These are phyloP conservation scores for Trapa bicornis DNA, from an alignment of 345 rosid species.

Conservation along the genomic window DNA sequence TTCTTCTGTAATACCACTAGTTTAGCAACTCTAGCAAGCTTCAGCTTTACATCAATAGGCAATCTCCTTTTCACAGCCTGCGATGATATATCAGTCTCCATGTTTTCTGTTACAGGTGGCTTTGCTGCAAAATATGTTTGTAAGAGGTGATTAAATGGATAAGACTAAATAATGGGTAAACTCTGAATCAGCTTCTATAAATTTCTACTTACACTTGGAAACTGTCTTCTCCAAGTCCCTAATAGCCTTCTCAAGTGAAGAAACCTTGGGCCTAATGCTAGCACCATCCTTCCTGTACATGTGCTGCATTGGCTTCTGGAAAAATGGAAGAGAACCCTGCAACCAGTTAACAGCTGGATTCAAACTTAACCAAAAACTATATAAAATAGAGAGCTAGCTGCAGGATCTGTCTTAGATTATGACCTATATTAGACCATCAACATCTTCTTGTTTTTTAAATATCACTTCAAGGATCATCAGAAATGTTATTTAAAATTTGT, in stretches of 20 bases:
- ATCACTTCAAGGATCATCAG: not conserved
- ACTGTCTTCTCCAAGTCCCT: conserved; percentile 83
- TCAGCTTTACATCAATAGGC: no score
- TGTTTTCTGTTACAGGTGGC: conserved; percentile 14
- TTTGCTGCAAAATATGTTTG: conserved; percentile 5
- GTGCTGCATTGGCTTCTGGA: conserved; percentile 41
- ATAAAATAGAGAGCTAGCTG: not conserved
- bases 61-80: no score
- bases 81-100: no score
- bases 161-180: not conserved
- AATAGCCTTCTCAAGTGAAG: conserved; percentile 77
- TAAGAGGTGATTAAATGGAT: not conserved
- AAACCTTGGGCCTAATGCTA: conserved; percentile 42
- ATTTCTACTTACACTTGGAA: conserved; percentile 60
- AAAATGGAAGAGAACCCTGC: not conserved
- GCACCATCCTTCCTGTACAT: conserved; percentile 47
- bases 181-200: conserved; percentile 6
- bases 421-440: not conserved
- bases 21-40: conserved; percentile 14
- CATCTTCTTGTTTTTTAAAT: not conserved
- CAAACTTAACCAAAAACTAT: not conserved
- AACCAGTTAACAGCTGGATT: not conserved
- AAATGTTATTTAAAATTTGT: not conserved
- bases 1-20: conserved; percentile 11
- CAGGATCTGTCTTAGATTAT: not conserved